These are phyloP conservation scores for Prinsepia uniflora DNA, from an alignment of 306 rosid genomes.

Conservation along the genomic window DNA sequence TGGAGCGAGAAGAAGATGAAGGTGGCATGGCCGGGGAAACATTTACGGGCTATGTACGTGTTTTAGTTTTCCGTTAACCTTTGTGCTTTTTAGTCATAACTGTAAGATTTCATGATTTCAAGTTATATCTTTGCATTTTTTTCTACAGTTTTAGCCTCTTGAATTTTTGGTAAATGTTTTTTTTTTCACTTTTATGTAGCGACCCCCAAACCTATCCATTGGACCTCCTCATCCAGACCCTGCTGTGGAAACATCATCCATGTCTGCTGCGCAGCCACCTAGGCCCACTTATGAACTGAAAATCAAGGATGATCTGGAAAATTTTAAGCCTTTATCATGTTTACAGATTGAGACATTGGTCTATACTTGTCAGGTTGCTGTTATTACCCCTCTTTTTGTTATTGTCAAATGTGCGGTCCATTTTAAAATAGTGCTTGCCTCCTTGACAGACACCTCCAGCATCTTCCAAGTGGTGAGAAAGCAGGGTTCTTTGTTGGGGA, in stretches of 20 bases:
- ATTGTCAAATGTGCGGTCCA: conserved; percentile 19
- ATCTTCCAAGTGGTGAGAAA: conserved; percentile 64
- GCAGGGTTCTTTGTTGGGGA: conserved; percentile 96
- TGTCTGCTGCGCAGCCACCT: conserved; percentile 98
- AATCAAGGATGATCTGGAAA: conserved; percentile 66
- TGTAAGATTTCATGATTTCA: conserved; percentile 8
- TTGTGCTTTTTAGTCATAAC: background rate
- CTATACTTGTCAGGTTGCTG: conserved; percentile 95
- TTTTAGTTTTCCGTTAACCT: conserved; percentile 1
- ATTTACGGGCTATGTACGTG: conserved; percentile 93
- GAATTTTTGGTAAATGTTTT: conserved; percentile 22
- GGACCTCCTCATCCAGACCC: conserved; percentile 97
- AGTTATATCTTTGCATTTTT: conserved; percentile 20
- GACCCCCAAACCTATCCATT: conserved; percentile 89
- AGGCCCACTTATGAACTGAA: conserved; percentile 84
- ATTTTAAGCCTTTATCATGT: conserved; percentile 71
- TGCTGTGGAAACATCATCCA: conserved; percentile 90
- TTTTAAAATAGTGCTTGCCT: conserved; percentile 39
- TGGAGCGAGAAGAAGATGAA: conserved; percentile 98
- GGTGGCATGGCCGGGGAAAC: conserved; percentile 94
- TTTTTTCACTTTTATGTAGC: conserved; percentile 51
- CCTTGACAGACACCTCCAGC: conserved; percentile 79
- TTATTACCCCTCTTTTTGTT: conserved; percentile 23
- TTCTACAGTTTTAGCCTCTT: conserved; percentile 14
- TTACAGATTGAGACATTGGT: conserved; percentile 96